Percentiles rank a stretch among this genome's conserved stretches.
Evolutionary conservation across 306 rosid species (phyloP).

Genomic region (Dryas octopetala): DNA sequence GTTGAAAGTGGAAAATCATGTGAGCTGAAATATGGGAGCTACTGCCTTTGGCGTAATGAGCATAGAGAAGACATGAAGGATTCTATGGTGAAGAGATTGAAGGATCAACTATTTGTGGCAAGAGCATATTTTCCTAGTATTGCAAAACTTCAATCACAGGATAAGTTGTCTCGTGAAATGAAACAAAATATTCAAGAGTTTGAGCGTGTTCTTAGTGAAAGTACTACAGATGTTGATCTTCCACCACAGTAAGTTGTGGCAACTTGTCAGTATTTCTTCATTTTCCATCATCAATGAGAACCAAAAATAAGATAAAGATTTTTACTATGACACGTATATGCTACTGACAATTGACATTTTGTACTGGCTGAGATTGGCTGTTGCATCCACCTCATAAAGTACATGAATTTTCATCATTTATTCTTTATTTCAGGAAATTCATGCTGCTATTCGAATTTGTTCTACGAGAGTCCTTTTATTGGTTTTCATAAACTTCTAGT

Average conservation of each 20-base stretch:
- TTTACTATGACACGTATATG: background rate
- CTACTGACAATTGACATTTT: background rate
- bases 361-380: background rate
- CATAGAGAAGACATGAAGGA: slow-evolving; percentile 87
- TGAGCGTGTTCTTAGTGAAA: slow-evolving; percentile 91
- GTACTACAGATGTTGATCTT: slow-evolving; percentile 85
- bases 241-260: slow-evolving; percentile 70
- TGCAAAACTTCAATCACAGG: slow-evolving; percentile 80
- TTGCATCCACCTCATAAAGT: background rate
- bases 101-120: slow-evolving; percentile 93
- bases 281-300: slow-evolving; percentile 13
- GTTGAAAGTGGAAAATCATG: slow-evolving; percentile 63
- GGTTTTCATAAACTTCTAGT: background rate
- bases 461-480: background rate
- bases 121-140: slow-evolving; percentile 92
- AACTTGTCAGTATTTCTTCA: slow-evolving; percentile 23
- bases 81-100: slow-evolving; percentile 71
- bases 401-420: background rate
- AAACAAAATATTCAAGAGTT: slow-evolving; percentile 89
- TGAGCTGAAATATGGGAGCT: slow-evolving; percentile 83
- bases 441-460: slow-evolving; percentile 6
- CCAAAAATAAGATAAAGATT: background rate
- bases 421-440: background rate
- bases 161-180: slow-evolving; percentile 74
- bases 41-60: slow-evolving; percentile 81